Conservation (phyloP, 306 rosid species). For the Purshia tridentata region DNA sequence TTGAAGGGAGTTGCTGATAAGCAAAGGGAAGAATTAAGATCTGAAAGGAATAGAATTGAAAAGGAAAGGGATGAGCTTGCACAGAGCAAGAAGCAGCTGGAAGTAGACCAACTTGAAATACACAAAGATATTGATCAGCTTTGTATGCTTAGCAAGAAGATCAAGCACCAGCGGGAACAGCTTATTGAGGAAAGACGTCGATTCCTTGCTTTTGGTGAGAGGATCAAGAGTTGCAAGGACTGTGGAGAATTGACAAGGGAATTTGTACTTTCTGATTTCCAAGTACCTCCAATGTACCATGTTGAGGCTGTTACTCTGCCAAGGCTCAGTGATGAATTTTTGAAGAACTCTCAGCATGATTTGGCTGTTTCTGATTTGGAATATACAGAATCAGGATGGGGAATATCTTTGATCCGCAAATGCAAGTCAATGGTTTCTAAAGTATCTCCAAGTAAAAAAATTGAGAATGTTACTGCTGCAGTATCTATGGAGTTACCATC, state of each 20-base stretch:
- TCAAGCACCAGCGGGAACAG: slow-evolving; percentile 68
- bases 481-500: slow-evolving; percentile 33
- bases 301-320: slow-evolving; percentile 33
- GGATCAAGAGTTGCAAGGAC: slow-evolving; percentile 61
- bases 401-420: slow-evolving; percentile 57
- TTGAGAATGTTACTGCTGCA: slow-evolving; percentile 43
- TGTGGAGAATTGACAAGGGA: slow-evolving; percentile 66
- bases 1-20: slow-evolving; percentile 58
- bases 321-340: slow-evolving; percentile 27
- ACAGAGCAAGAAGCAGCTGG: slow-evolving; percentile 56
- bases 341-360: slow-evolving; percentile 30
- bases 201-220: slow-evolving; percentile 73
- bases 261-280: slow-evolving; percentile 58
- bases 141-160: slow-evolving; percentile 63
- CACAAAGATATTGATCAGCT: slow-evolving; percentile 71
- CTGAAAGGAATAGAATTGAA: slow-evolving; percentile 48
- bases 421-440: slow-evolving; percentile 65
- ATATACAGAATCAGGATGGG: slow-evolving; percentile 43
- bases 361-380: slow-evolving; percentile 33
- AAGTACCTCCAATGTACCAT: slow-evolving; percentile 50
- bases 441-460: slow-evolving; percentile 56
- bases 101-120: slow-evolving; percentile 62
- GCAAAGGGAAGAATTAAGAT: slow-evolving; percentile 63
- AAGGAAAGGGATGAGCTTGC: slow-evolving; percentile 59
- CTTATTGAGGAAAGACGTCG: slow-evolving; percentile 60